phyloP scores from a whole-genome alignment of 2,329 filamentous ascomycete genomes.

The Beauveria rudraprayagi region DNA sequence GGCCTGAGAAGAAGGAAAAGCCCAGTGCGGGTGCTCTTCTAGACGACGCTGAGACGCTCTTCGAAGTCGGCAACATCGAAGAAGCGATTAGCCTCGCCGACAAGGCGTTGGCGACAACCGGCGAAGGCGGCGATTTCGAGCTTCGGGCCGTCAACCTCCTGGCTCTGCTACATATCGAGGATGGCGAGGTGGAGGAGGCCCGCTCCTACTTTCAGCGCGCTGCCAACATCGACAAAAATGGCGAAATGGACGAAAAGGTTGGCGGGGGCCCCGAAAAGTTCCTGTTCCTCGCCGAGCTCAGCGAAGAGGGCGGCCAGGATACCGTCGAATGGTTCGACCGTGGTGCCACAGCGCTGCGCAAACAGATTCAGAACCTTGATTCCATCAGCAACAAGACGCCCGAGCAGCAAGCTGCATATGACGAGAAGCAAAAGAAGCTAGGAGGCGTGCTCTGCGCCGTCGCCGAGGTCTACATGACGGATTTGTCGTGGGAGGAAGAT shows the following conservation, averaged over 20 bases:
- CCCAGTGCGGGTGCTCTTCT: constrained; percentile 24
- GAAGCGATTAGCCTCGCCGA: constrained; percentile 32
- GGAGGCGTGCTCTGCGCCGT: constrained; percentile 91
- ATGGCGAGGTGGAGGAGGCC: constrained; percentile 72
- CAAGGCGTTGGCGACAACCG: constrained; percentile 35
- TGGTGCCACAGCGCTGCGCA: constrained; percentile 64
- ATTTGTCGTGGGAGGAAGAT: constrained; percentile 86
- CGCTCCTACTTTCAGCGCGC: constrained; percentile 65
- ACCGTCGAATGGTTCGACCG: constrained; percentile 60
- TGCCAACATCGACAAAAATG: constrained; percentile 68
- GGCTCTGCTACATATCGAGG: constrained; percentile 73
- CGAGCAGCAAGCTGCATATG: constrained; percentile 36
- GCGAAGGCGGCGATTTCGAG: constrained; percentile 39
- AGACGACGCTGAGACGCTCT: constrained; percentile 32
- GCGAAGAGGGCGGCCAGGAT: constrained; percentile 58
- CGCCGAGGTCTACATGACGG: constrained; percentile 97
- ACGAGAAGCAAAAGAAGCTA: constrained; percentile 70
- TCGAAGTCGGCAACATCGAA: constrained; percentile 34
- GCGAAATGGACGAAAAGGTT: constrained; percentile 56
- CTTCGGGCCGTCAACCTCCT: constrained; percentile 66
- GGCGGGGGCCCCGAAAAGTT: constrained; percentile 92
- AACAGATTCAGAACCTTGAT: constrained; percentile 59
- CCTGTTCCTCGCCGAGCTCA: constrained; percentile 87
- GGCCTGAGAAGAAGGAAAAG: constrained; percentile 30
- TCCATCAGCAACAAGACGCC: constrained; percentile 30